phyloP scores from a whole-genome alignment of 2,329 filamentous ascomycete genomes.

The Pezicula rhizophila region DNA sequence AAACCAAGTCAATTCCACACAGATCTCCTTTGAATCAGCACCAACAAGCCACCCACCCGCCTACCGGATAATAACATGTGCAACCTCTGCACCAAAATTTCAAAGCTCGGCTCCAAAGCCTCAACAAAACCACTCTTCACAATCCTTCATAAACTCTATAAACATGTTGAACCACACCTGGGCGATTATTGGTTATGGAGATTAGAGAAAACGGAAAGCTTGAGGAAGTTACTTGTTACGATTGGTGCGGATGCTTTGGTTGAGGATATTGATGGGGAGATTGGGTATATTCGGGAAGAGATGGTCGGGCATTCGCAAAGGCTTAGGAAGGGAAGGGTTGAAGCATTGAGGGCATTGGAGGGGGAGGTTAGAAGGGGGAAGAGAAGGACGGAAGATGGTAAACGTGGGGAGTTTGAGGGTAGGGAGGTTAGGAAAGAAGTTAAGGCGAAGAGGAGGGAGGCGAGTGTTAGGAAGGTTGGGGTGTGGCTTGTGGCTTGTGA shows the following conservation, averaged over 20 bases:
- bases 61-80: constrained; percentile 1
- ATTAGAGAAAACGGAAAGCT: background rate
- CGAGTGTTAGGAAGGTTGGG: background rate
- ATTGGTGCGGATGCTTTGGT: background rate
- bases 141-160: constrained; percentile 1
- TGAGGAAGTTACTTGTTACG: background rate
- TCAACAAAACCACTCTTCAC: background rate
- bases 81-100: constrained; percentile 2
- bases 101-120: background rate
- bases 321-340: background rate
- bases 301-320: background rate
- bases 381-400: too few relatives aligned
- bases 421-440: too few relatives aligned
- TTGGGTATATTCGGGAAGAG: constrained; percentile 1
- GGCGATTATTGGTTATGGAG: constrained; percentile 5
- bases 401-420: too few relatives aligned
- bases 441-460: too few relatives aligned
- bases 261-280: constrained; percentile 1
- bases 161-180: constrained; percentile 3
- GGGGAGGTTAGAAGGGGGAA: too few relatives aligned
- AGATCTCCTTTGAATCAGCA: too few relatives aligned
- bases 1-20: too few relatives aligned
- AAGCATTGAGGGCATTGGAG: too few relatives aligned
- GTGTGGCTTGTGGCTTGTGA: constrained; percentile 4
- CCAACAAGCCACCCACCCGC: too few relatives aligned